Evolutionary conservation across 345 rosid species (phyloP).

Genomic region (Populus nigra): DNA sequence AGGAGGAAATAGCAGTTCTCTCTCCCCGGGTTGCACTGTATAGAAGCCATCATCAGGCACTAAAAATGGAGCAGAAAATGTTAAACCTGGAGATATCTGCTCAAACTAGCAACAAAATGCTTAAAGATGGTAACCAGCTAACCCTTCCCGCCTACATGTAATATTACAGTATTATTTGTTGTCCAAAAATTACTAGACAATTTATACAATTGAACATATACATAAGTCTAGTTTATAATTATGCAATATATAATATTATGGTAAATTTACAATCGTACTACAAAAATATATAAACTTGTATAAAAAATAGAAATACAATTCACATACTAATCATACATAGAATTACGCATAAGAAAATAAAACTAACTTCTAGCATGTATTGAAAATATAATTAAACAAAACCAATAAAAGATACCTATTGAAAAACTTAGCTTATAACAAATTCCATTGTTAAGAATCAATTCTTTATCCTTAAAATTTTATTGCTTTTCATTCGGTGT

Average conservation of each 20-base stretch:
- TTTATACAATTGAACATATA: background rate
- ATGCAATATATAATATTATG: background rate
- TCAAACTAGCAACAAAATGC: background rate
- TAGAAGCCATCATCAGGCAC: background rate
- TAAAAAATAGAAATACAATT: background rate
- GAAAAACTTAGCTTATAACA: background rate
- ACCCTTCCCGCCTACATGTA: background rate
- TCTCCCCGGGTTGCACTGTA: constrained; percentile 20
- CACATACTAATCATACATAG: background rate
- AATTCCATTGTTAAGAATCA: background rate
- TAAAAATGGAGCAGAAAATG: constrained; percentile 17
- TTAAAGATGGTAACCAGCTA: constrained; percentile 15
- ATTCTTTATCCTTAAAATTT: background rate
- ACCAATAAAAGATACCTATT: background rate
- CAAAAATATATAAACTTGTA: background rate
- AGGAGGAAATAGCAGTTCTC: constrained; percentile 21
- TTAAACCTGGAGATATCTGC: constrained; percentile 8
- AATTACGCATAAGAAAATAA: background rate
- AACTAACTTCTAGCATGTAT: background rate
- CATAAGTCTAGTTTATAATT: background rate
- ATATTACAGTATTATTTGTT: background rate
- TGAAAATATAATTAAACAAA: background rate
- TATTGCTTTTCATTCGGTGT: rapidly evolving
- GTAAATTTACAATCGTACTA: background rate
- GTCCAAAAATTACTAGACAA: background rate